Conservation (phyloP, 495 filamentous ascomycete genomes). For the Sporormia fimetaria region DNA sequence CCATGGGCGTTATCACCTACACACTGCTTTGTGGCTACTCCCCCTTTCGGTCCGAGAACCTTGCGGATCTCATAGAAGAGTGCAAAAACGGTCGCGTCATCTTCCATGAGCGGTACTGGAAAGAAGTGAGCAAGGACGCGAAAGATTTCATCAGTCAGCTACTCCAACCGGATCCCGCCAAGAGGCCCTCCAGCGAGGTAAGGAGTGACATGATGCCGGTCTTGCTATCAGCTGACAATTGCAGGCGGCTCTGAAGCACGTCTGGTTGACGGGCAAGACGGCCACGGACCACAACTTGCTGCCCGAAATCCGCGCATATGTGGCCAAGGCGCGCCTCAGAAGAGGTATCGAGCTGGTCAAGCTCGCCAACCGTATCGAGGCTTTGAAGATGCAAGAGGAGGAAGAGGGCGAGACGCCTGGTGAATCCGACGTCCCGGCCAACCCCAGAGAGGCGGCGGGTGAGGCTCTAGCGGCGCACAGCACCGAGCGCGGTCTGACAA, state of each 20-base stretch:
- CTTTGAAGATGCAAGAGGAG: conserved; percentile 91
- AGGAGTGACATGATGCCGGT: conserved; percentile 10
- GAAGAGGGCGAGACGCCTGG: conserved; percentile 63
- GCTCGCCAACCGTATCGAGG: conserved; percentile 91
- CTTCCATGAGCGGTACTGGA: conserved; percentile 98
- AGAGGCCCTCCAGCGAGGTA: conserved; percentile 69
- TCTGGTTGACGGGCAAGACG: conserved; percentile 82
- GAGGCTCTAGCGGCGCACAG: conserved; percentile 30
- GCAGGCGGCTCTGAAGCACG: conserved; percentile 67
- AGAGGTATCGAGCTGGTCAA: conserved; percentile 96
- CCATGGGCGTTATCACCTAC: conserved; percentile 96
- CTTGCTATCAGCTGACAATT: conserved; percentile 1
- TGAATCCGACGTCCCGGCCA: conserved; percentile 50
- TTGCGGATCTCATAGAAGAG: conserved; percentile 91
- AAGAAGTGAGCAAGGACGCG: conserved; percentile 88
- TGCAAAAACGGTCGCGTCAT: conserved; percentile 79
- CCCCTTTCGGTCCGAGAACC: conserved; percentile 88
- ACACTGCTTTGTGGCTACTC: conserved; percentile 98
- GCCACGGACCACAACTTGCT: conserved; percentile 93
- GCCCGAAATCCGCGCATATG: conserved; percentile 91
- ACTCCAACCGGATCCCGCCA: conserved; percentile 64
- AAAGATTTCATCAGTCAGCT: conserved; percentile 87
- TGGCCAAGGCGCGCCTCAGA: conserved; percentile 77
- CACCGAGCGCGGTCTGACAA: conserved; percentile 29
- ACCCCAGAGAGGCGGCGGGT: conserved; percentile 35